Conservation (phyloP, 495 filamentous ascomycete species). For the Penicillium antarcticum region DNA sequence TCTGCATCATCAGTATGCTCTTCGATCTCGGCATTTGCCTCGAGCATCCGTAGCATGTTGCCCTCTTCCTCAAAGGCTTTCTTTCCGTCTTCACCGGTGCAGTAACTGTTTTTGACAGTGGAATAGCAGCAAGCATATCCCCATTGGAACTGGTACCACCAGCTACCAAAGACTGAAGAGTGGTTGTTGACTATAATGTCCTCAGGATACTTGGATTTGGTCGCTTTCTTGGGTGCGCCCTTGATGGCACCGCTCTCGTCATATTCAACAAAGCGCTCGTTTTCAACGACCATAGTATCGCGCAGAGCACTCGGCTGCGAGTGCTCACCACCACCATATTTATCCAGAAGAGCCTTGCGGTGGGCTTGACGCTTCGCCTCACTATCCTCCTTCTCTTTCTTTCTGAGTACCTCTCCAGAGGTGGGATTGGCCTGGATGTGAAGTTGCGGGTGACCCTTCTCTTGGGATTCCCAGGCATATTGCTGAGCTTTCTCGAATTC, state of each 20-base stretch:
- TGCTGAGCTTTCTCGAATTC: slow-evolving; percentile 88
- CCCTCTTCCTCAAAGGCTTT: slow-evolving; percentile 66
- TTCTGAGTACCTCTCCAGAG: slow-evolving; percentile 77
- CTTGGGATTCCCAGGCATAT: slow-evolving; percentile 95
- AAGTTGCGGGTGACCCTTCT: slow-evolving; percentile 67
- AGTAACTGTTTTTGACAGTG: slow-evolving; percentile 92
- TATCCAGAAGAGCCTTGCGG: slow-evolving; percentile 70
- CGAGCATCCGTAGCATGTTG: slow-evolving; percentile 46
- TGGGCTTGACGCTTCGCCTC: slow-evolving; percentile 65
- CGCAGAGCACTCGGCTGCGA: slow-evolving; percentile 59
- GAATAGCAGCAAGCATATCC: slow-evolving; percentile 97
- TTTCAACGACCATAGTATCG: slow-evolving; percentile 67
- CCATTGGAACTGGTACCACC: slow-evolving; percentile 95
- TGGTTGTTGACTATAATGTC: slow-evolving; percentile 90
- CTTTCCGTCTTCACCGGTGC: slow-evolving; percentile 85
- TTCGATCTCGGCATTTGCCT: slow-evolving; percentile 31
- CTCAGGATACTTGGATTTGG: slow-evolving; percentile 87
- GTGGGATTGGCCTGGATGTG: slow-evolving; percentile 97
- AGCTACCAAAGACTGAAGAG: slow-evolving; percentile 90
- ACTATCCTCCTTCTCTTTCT: slow-evolving; percentile 69
- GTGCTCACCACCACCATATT: slow-evolving; percentile 77
- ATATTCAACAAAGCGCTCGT: slow-evolving; percentile 91
- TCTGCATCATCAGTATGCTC: slow-evolving; percentile 16
- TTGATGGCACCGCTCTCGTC: slow-evolving; percentile 87
- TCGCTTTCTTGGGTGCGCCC: slow-evolving; percentile 69